Base-by-base conservation (phyloP, 2,329 filamentous ascomycete species). In the Pyricularia sp. region DNA sequence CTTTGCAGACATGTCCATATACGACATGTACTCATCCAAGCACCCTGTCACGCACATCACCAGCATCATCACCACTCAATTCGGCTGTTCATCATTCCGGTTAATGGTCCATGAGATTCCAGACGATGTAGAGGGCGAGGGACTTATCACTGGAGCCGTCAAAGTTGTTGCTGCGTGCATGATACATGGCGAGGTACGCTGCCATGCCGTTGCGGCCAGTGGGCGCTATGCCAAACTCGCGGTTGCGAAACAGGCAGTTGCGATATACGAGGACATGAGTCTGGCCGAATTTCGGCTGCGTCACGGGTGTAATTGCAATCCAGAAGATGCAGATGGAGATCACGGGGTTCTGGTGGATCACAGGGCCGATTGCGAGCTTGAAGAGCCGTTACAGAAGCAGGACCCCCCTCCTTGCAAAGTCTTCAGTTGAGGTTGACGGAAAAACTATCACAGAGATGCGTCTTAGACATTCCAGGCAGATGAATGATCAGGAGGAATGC, bases 11-110 rank as follows among this genome's bases (percentile, higher is more conserved):
- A 96, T 97, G 87, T 78, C 81, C 3, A 82, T 94, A 53, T 97
- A 96, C 74, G 92, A 97, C 73, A 85, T 84, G 0, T 97, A 90
- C 73, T 92, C 91, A 1, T 91, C 88, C 70, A 89, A 89, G 40
- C 93, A 97, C 69, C 93, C 93, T 0, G 88, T 90, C 4, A 96
- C 90, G 0, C 84, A 84, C 57, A 80, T 96, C 0, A 79, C 84
- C 55, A 84, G 85, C 60, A 79, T 84, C 66, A 78, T 97, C 66
- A 78, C 83, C 9, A 78, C 81, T 12, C 80, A 84, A 12, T 87
- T 91, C 66, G 83, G 81, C 31, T 97, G 93, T 73, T 76, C 66
- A 2, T 73, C 78, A 64, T 85, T 82, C 80, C 79, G 85, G 9
- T 73, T 88, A 62, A 78, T 83, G 67, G 77, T 79, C 12, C 77